These are phyloP conservation scores for Candida succiphila DNA, from an alignment of 805 yeast species.

Conservation along the genomic window DNA sequence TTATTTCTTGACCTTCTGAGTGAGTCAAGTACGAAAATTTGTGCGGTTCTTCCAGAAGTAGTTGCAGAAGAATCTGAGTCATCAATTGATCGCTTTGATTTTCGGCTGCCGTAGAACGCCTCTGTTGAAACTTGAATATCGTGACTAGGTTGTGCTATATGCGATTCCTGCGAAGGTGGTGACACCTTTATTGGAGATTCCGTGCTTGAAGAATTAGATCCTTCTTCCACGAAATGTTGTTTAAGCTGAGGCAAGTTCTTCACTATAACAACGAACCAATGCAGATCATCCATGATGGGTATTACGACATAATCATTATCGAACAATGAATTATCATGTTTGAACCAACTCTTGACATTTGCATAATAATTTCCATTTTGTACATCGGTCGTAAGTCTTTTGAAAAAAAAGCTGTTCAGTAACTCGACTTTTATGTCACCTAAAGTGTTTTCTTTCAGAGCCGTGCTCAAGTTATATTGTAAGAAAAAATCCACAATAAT, in stretches of 20 bases:
- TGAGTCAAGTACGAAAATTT: conserved; percentile 67
- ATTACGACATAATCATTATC: conserved; percentile 52
- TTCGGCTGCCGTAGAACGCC: background rate
- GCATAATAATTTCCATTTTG: conserved; percentile 34
- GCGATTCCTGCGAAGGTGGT: background rate
- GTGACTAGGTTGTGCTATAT: background rate
- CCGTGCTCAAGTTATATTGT: conserved; percentile 32
- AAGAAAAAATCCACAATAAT: conserved; percentile 78
- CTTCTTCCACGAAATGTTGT: background rate
- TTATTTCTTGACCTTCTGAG: conserved; percentile 48
- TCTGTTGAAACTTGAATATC: background rate
- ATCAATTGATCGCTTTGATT: too few relatives aligned
- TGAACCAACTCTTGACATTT: conserved; percentile 72
- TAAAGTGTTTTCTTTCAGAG: conserved; percentile 24
- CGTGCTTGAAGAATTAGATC: background rate
- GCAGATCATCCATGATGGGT: conserved; percentile 74
- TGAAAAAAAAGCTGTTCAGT: conserved; percentile 78
- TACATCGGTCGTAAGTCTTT: conserved; percentile 36
- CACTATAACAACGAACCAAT: conserved; percentile 83
- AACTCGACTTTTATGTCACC: conserved; percentile 32
- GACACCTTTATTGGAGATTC: background rate
- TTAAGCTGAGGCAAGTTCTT: conserved; percentile 34
- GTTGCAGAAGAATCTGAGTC: background rate
- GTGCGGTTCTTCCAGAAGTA: conserved; percentile 15
- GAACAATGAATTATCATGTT: conserved; percentile 47